Base-by-base conservation (phyloP, 345 rosid genomes). In the Pseudoturritis turrita region DNA sequence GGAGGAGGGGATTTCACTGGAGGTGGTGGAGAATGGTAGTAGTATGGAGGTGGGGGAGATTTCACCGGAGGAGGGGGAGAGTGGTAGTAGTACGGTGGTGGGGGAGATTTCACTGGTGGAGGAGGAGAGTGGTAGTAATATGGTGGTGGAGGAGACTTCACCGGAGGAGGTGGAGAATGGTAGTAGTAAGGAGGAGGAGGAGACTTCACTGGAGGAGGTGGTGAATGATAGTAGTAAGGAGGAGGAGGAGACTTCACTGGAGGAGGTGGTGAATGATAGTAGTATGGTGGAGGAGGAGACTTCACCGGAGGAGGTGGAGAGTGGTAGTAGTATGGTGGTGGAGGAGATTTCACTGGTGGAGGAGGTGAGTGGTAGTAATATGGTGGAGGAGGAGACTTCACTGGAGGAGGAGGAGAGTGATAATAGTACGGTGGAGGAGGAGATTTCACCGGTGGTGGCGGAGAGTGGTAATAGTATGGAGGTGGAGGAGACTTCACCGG, bases 131-230 rank as follows among this genome's bases (percentile, higher is more conserved):
- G 35, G 50, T 81, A 81, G 2, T 61, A 21, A 35, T 81, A 81
- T 0, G 82, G 81, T 0, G 84, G 81, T 0, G 75, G 76, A 3
- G 81, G 78, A 0, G 81, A 62, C 0, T 67, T 64, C 0, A 65
- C 45, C 0, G 84, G 85, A 0, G 84, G 88, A 2, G 87, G 87
- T 0, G 87, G 87, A 1, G 87, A 84, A 0, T 62, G 33, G 44
- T 84, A 84, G 23, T 76, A 58, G 39, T 83, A 81, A 0, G 72
- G 81, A 0, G 83, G 84, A 0, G 79, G 50, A 0, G 78, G 78
- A 2, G 76, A 81, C 0, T 76, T 61, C 0, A 22, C 45, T 0
- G 82, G 83, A 3, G 86, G 85, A 1, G 83, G 78, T 0, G 82
- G 78, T 0, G 84, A 78, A 0, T 49, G 46, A 36, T 74, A 74